Percentiles rank a stretch among this genome's conserved stretches.
Evolutionary conservation across 176 grass and related monocot genomes (phyloP).

Genomic region (Miscanthus lutarioriparius): DNA sequence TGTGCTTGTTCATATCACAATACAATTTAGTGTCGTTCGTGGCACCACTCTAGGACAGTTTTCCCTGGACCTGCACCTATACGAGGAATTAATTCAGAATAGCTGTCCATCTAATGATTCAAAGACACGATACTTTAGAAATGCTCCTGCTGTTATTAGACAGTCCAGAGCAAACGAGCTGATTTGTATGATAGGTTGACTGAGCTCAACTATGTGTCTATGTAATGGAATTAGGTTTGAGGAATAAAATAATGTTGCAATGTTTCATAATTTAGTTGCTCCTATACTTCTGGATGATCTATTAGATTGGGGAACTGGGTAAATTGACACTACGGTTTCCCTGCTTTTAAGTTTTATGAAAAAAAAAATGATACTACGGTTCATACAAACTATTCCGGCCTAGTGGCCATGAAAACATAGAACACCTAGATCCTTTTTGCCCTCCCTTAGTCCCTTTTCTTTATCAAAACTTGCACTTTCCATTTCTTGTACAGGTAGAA

Average conservation of each 20-base stretch:
- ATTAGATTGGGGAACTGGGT: neutral
- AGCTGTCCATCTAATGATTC: neutral
- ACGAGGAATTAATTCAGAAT: slow-evolving; percentile 11
- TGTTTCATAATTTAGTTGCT: neutral
- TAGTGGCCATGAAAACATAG: neutral
- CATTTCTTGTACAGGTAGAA: slow-evolving; percentile 48
- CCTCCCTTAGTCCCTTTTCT: neutral
- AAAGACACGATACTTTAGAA: neutral
- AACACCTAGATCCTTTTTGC: neutral
- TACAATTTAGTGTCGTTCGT: slow-evolving; percentile 13
- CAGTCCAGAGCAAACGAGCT: neutral
- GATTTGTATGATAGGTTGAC: neutral
- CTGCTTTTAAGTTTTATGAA: neutral
- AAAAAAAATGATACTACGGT: neutral
- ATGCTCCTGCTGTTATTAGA: neutral
- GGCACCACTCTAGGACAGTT: neutral
- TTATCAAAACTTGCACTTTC: slow-evolving; percentile 32
- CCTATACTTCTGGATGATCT: neutral
- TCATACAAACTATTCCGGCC: neutral
- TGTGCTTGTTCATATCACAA: slow-evolving; percentile 7
- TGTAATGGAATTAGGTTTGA: slow-evolving; percentile 5
- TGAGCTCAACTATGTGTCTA: neutral
- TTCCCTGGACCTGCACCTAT: neutral
- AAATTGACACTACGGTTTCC: neutral
- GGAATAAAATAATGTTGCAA: neutral